Evolutionary conservation across 306 rosid species (phyloP).

Genomic region (Oemleria cerasiformis): DNA sequence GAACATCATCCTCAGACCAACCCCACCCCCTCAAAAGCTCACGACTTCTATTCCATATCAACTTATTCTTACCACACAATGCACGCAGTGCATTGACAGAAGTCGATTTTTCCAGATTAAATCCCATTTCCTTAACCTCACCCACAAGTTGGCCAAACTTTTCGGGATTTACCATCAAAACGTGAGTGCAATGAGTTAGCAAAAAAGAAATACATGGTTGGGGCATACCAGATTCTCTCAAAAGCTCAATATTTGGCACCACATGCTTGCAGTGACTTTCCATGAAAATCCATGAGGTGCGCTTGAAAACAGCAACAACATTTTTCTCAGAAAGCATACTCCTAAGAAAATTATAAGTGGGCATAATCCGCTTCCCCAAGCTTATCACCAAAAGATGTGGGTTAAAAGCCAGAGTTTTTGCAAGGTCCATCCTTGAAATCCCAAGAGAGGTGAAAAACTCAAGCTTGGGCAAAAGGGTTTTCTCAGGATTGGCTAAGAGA

Average conservation of each 20-base stretch:
- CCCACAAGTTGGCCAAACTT: background rate
- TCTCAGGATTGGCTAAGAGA: background rate
- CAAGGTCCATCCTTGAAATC: background rate
- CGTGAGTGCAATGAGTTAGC: background rate
- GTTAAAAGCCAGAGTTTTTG: background rate
- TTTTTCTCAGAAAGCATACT: background rate
- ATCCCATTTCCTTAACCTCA: background rate
- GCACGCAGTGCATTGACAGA: background rate
- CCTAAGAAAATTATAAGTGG: background rate
- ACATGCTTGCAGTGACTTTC: background rate
- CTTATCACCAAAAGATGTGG: background rate
- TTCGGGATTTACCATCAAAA: background rate
- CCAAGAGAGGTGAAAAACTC: background rate
- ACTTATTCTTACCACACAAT: background rate
- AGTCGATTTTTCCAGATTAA: background rate
- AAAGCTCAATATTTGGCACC: background rate
- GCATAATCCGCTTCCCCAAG: background rate
- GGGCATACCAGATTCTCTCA: background rate
- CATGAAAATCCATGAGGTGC: background rate
- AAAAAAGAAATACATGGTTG: background rate
- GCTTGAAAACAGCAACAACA: background rate
- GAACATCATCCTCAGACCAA: constrained; percentile 3
- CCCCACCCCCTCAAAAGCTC: background rate
- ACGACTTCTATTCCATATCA: background rate
- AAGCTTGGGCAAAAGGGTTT: background rate